A percentile compares a stretch with the other conserved stretches of the same genome.
These are phyloP conservation scores for Chrysochromulina parva DNA, from an alignment of 78 protist species.

Conservation along the genomic window DNA sequence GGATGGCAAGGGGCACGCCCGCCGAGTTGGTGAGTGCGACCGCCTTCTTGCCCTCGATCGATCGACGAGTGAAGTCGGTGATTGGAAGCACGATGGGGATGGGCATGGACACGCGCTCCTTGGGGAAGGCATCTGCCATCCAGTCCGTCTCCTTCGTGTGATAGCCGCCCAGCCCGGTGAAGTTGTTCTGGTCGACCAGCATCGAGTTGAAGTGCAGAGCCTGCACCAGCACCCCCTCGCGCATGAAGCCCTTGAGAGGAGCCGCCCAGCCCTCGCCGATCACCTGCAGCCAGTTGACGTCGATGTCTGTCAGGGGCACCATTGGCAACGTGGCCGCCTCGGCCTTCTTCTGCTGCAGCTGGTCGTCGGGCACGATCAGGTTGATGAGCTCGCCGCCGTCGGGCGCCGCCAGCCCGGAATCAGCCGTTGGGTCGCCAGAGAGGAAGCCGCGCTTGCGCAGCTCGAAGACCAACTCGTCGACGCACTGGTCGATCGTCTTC, in stretches of 20 bases:
- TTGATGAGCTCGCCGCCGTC: slow-evolving; percentile 3
- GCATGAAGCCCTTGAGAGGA: slow-evolving; percentile 56
- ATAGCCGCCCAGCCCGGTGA: neutral
- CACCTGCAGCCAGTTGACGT: slow-evolving; percentile 51
- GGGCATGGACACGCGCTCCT: slow-evolving; percentile 27
- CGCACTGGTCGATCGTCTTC: neutral
- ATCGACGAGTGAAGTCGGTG: neutral
- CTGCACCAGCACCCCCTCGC: slow-evolving; percentile 47
- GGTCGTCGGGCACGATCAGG: neutral
- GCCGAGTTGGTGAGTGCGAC: slow-evolving; percentile 3
- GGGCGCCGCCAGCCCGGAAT: neutral
- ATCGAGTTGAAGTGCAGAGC: slow-evolving; percentile 53
- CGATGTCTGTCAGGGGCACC: slow-evolving; percentile 38
- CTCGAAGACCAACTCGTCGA: neutral
- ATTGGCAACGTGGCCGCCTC: slow-evolving; percentile 12
- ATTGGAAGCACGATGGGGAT: slow-evolving; percentile 37
- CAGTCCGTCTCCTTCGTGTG: neutral
- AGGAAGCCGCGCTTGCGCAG: neutral
- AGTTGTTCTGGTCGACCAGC: neutral
- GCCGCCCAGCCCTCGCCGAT: slow-evolving; percentile 66
- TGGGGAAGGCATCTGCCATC: neutral
- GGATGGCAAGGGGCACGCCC: slow-evolving; percentile 34
- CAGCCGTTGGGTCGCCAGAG: neutral
- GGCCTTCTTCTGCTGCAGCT: neutral
- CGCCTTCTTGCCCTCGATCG: neutral